Base-by-base conservation (phyloP, 2,329 filamentous ascomycete species). In the Dactylellina parvicollis region DNA sequence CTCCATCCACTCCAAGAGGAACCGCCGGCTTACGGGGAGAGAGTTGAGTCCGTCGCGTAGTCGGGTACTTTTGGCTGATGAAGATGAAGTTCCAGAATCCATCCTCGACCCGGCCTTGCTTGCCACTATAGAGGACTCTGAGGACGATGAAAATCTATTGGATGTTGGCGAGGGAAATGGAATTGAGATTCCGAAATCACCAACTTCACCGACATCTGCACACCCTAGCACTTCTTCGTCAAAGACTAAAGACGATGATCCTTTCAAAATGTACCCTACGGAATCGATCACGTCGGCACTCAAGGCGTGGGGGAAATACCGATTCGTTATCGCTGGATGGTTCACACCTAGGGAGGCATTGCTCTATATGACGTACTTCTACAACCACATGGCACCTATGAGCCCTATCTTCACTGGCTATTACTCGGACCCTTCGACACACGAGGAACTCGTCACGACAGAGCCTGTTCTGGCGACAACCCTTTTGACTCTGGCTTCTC, bases 271-370 rank as follows among this genome's bases (percentile, higher is more conserved):
- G 57, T 72, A 64, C 30, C 67, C 59, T 16, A 40, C 76, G 82
- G 86, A 42, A 87, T 90, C 57, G 16, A 65, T 65, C 32, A 20
- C 47, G 2, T 46, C 61, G 67, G 93, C 93, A 0, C 82, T 96
- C 71, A 89, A 88, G 78, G 90, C 92, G n/a, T 99, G 95, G 95
- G 88, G 89, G 1, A 86, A 92, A 75, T 93, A 97, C 80, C 89
- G 93, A 44, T 98, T 98, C 79, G 94, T 98, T n/a, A 89, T 92
- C 60, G 92, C 92, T 7, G 95, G 95, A 8, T 98, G 94, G 94
- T 95, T 99, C 80, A 96, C 92, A 0, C 91, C 94, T 0, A 88
- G 91, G 76, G 95, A 99, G 81, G 94, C 92, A 20, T 93, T 98
- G 80, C 89, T 90, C 44, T 98, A 98, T 79, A 91, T 99, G 75